Base-by-base conservation (phyloP, 805 yeast species). In the Zygoascus flipseniorum region DNA sequence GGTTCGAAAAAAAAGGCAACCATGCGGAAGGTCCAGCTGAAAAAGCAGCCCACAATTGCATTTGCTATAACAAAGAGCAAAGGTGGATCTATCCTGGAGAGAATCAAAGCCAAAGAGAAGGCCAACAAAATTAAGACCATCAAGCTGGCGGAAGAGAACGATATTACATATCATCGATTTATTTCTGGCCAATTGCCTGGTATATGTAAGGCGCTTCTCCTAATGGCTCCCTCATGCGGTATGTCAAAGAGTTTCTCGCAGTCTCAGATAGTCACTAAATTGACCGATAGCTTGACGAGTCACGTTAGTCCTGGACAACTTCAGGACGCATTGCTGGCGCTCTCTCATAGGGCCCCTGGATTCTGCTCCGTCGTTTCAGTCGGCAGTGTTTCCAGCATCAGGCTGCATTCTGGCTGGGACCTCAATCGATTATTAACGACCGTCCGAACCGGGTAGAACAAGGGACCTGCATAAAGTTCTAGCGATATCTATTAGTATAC, bases 101-200 rank as follows among this genome's bases (percentile, higher is more conserved):
- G 71, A 13, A 61, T 68, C 32, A 58, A 62, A 8, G 67, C 67
- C 32, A 62, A 65, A 50, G 67, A 68, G 50, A 62, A 62, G 1
- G 56, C 52, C 1, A 46, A 47, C 16, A 47, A 41, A 18, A 19
- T 23, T n/a, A 47, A 54, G 49, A 18, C 14, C 8, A 41, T n/a
- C 8, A 20, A 28, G 11, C 31, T n/a, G 16, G 39, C 42, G 9
- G 52, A 47, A 13, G 52, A 50, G 9, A 19, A 54, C 16, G 55
- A 47, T 23, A 39, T 47, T 14, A 32, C 42, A 26, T 49, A 57
- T 26, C 58, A 56, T 23, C 35, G 50, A 41, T 63, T 63, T 51
- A 49, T 65, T 20, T 32, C 32, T n/a, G 54, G 63, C 16, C 68
- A 64, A 31, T 44, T 65, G 10, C 61, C 62, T 9, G 57, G 53